phyloP scores from a whole-genome alignment of 2,329 filamentous ascomycete species.

The Gliomastix tumulicola region DNA sequence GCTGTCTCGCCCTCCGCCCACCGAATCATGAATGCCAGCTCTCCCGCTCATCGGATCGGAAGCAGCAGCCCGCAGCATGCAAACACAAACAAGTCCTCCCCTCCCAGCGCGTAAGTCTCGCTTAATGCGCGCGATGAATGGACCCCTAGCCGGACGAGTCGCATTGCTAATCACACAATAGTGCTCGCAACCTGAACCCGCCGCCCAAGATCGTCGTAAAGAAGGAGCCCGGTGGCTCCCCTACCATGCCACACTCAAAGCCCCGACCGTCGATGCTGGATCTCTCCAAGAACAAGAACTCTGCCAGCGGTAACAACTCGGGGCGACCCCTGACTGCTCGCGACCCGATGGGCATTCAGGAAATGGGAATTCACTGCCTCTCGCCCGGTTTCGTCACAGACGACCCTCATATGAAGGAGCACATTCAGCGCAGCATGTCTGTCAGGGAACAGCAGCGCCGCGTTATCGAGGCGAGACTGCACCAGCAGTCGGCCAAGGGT shows the following conservation, averaged over 20 bases:
- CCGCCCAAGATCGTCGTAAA: slow-evolving; percentile 85
- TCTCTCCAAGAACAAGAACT: slow-evolving; percentile 56
- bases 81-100: slow-evolving; percentile 43
- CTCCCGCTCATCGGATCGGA: slow-evolving; percentile 37
- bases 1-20: slow-evolving; percentile 9
- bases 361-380: slow-evolving; percentile 88
- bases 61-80: slow-evolving; percentile 47
- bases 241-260: slow-evolving; percentile 65
- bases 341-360: slow-evolving; percentile 76
- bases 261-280: slow-evolving; percentile 74
- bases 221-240: slow-evolving; percentile 90
- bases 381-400: slow-evolving; percentile 95
- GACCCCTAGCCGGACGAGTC: too few relatives aligned
- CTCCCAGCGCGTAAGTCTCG: slow-evolving; percentile 52
- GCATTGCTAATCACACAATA: too few relatives aligned
- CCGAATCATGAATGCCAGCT: slow-evolving; percentile 27
- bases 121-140: too few relatives aligned
- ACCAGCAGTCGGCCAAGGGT: slow-evolving; percentile 78
- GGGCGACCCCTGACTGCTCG: slow-evolving; percentile 73
- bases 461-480: slow-evolving; percentile 86
- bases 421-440: slow-evolving; percentile 87
- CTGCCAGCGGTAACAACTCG: slow-evolving; percentile 44
- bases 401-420: slow-evolving; percentile 93
- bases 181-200: slow-evolving; percentile 43
- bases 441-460: slow-evolving; percentile 90